A percentile compares a stretch with the other conserved stretches of the same genome.
Conservation (phyloP, 768 basidiomycete species). For the Macrolepiota dolichaula region DNA sequence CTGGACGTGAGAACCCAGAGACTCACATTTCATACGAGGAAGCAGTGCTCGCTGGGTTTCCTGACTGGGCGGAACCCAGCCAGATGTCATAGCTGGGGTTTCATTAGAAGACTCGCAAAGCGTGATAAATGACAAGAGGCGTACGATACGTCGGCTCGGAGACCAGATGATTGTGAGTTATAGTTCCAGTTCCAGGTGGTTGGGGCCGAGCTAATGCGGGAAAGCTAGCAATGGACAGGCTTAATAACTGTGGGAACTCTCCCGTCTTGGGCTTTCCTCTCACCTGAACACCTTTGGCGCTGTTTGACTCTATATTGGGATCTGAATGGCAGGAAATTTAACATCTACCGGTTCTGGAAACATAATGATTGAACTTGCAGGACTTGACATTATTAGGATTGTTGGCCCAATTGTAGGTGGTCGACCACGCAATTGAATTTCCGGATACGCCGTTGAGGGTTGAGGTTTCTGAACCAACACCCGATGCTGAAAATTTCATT, state of each 20-base stretch:
- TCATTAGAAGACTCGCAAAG: background rate
- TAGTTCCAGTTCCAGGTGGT: conserved; percentile 53
- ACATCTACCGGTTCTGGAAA: background rate
- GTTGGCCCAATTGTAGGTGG: conserved; percentile 50
- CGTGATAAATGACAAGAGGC: background rate
- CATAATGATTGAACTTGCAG: conserved; percentile 30
- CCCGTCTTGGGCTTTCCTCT: background rate
- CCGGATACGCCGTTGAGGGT: conserved; percentile 38
- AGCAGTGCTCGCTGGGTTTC: conserved; percentile 40
- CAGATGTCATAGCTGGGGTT: conserved; percentile 49
- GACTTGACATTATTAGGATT: conserved; percentile 51
- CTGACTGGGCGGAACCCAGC: conserved; percentile 40
- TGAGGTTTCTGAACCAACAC: conserved; percentile 46
- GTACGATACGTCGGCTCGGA: conserved; percentile 46
- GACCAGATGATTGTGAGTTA: conserved; percentile 34
- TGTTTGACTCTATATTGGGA: conserved; percentile 45
- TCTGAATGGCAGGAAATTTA: conserved; percentile 24
- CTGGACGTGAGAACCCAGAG: background rate
- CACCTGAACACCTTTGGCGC: conserved; percentile 48
- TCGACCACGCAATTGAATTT: conserved; percentile 47
- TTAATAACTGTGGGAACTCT: background rate
- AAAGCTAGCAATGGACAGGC: conserved; percentile 26
- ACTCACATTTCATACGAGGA: conserved; percentile 54
- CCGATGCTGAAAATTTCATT: conserved; percentile 26
- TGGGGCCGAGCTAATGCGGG: conserved; percentile 39